phyloP scores from a whole-genome alignment of 202 grass and related monocot genomes.

The Bolboschoenoplectus hybrid region DNA sequence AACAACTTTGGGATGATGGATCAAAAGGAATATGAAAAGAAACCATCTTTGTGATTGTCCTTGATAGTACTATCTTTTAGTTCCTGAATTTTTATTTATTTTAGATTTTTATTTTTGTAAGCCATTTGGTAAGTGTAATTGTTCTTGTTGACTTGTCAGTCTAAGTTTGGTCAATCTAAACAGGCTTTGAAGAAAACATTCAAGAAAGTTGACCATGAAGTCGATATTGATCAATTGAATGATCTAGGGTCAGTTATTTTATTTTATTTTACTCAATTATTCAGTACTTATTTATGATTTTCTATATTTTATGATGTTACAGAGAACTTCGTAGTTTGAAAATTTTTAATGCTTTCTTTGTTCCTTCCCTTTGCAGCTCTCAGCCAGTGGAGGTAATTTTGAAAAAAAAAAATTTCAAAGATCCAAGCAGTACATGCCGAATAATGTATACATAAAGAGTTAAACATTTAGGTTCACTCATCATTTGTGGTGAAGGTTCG shows the following conservation, averaged over 20 bases:
- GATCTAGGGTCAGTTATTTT: conserved; percentile 57
- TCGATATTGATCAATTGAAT: conserved; percentile 89
- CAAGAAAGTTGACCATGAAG: conserved; percentile 89
- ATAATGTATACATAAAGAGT: background rate
- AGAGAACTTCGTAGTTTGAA: background rate
- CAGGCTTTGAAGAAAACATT: conserved; percentile 96
- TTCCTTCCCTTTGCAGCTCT: conserved; percentile 58
- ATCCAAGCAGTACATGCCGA: background rate
- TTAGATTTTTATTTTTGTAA: too few relatives aligned
- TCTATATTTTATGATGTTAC: conserved; percentile 21
- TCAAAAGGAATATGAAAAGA: too few relatives aligned
- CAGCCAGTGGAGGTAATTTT: conserved; percentile 75
- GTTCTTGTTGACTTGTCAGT: background rate
- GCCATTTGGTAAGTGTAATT: background rate
- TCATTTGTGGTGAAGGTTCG: background rate
- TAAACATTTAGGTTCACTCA: conserved; percentile 2
- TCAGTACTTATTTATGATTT: background rate
- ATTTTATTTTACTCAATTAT: background rate
- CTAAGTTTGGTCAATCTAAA: conserved; percentile 27
- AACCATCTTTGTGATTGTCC: too few relatives aligned
- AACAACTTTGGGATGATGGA: too few relatives aligned
- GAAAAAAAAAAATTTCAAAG: conserved; percentile 11
- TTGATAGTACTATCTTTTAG: too few relatives aligned
- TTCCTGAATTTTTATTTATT: too few relatives aligned
- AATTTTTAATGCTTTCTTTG: conserved; percentile 37